phyloP scores from a whole-genome alignment of 768 basidiomycete species.

The Krasilnikovozyma curviuscula region DNA sequence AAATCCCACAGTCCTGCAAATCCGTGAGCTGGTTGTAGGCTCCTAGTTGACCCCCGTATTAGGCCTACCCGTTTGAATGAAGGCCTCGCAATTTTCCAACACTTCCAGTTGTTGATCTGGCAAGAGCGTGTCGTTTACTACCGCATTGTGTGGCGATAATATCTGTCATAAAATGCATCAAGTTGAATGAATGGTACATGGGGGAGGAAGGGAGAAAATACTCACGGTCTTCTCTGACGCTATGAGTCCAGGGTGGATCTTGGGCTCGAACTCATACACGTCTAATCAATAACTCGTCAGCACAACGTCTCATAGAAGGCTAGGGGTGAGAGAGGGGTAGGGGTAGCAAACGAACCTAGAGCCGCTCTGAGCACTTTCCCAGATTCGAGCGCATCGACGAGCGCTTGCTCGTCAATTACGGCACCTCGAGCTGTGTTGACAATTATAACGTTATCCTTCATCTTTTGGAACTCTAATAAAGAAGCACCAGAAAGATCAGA shows the following conservation, averaged over 20 bases:
- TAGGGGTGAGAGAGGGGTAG: neutral
- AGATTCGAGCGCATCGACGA: conserved; percentile 25
- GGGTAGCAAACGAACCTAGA: conserved; percentile 24
- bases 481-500: too few species aligned
- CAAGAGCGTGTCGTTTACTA: conserved; percentile 12
- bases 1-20: too few species aligned
- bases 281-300: neutral
- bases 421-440: conserved; percentile 24
- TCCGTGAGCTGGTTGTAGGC: too few species aligned
- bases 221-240: conserved; percentile 14
- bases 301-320: too few species aligned
- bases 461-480: conserved; percentile 15
- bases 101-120: too few species aligned
- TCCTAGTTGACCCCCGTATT: too few species aligned
- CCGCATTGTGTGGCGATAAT: conserved; percentile 13
- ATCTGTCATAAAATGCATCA: neutral
- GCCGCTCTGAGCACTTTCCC: conserved; percentile 25
- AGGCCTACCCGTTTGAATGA: too few species aligned
- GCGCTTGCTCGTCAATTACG: conserved; percentile 24
- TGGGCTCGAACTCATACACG: conserved; percentile 18
- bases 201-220: conserved; percentile 7
- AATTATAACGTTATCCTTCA: conserved; percentile 23
- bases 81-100: too few species aligned
- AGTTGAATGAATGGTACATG: neutral
- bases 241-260: conserved; percentile 21